A percentile compares a stretch with the other conserved stretches of the same genome.
Evolutionary conservation across 2,329 filamentous ascomycete genomes (phyloP).

Genomic region (Alternaria panax): DNA sequence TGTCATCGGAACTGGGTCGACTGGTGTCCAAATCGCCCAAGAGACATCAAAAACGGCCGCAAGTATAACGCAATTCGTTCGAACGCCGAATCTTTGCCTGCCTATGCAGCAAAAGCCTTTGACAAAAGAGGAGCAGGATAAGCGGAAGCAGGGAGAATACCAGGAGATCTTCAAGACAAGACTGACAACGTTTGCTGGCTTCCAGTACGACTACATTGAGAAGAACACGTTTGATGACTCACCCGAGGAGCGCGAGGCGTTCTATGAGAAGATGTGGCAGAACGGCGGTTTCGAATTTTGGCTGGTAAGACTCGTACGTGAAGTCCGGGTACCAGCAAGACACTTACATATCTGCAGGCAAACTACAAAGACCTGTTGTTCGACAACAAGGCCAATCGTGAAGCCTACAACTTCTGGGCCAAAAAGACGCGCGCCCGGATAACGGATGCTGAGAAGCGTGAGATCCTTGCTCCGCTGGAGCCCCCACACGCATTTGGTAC

Average conservation of each 20-base stretch:
- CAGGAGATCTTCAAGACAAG: constrained; percentile 61
- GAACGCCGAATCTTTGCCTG: constrained; percentile 70
- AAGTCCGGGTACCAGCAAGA: neutral
- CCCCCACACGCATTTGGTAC: constrained; percentile 56
- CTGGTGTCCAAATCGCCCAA: constrained; percentile 70
- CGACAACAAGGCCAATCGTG: constrained; percentile 53
- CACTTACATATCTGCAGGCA: constrained; percentile 4
- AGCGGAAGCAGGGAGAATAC: constrained; percentile 49
- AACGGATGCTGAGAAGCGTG: constrained; percentile 53
- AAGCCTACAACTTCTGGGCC: constrained; percentile 58
- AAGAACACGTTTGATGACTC: constrained; percentile 61
- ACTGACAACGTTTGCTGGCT: constrained; percentile 64
- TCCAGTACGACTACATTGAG: constrained; percentile 64
- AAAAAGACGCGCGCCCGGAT: constrained; percentile 55
- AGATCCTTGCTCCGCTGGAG: constrained; percentile 56
- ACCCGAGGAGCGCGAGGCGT: constrained; percentile 53
- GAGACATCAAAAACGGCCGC: constrained; percentile 63
- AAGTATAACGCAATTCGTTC: constrained; percentile 67
- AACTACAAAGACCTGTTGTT: constrained; percentile 52
- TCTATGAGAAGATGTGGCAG: constrained; percentile 53
- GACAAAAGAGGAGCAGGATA: constrained; percentile 60
- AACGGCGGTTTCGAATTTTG: constrained; percentile 53
- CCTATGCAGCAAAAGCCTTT: constrained; percentile 65
- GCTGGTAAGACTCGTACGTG: constrained; percentile 50
- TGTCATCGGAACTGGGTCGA: constrained; percentile 70